Evolutionary conservation across 345 rosid genomes (phyloP).

Genomic region (Dipteronia dyeriana): DNA sequence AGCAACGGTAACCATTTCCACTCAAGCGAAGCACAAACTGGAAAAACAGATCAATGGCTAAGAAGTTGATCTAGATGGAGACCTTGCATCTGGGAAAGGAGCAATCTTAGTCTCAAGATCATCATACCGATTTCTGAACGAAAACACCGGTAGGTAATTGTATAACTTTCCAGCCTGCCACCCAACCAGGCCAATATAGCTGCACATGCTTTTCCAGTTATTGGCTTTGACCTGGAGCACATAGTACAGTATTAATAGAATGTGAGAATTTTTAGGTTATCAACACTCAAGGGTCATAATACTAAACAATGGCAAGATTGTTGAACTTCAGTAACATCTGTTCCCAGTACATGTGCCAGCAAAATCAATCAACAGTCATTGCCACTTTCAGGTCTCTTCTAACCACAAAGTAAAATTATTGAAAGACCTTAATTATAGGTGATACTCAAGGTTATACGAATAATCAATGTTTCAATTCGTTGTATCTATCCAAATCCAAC

Average conservation of each 20-base stretch:
- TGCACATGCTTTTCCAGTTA: constrained; percentile 4
- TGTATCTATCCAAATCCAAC: not conserved
- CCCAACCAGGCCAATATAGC: not conserved
- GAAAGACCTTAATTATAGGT: not conserved
- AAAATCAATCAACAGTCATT: not conserved
- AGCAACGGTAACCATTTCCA: not conserved
- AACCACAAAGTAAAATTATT: not conserved
- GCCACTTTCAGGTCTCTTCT: not conserved
- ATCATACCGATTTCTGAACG: not conserved
- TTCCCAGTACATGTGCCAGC: not conserved
- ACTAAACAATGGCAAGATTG: not conserved
- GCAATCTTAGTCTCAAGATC: not conserved
- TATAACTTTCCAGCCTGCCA: constrained; percentile 20
- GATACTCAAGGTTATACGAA: not conserved
- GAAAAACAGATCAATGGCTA: not conserved
- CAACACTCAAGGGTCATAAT: not conserved
- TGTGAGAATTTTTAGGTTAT: not conserved
- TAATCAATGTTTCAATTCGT: not conserved
- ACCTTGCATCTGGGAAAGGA: not conserved
- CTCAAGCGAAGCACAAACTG: not conserved
- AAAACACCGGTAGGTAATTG: not conserved
- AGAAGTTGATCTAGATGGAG: constrained; percentile 4
- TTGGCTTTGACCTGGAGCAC: constrained; percentile 10
- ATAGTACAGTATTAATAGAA: not conserved
- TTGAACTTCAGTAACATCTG: not conserved